Conservation (phyloP, 1,139 yeast genomes). For the Pneumocystis murina region DNA sequence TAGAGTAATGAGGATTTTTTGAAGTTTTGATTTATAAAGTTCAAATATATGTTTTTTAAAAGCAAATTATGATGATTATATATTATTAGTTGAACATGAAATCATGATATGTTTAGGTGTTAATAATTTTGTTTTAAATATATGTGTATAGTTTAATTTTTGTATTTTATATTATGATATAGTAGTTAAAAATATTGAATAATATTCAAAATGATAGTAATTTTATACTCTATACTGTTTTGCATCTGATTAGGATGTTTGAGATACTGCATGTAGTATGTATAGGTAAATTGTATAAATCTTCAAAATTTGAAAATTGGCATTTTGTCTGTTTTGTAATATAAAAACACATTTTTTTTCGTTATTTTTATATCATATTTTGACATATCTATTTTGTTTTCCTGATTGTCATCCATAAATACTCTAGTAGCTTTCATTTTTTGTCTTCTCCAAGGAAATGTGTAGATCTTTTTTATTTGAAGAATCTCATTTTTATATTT, state of each 20-base stretch:
- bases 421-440: conserved; percentile 3
- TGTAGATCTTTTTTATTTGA: background rate
- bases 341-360: background rate
- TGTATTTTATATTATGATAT: background rate
- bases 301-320: background rate
- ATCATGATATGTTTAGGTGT: background rate
- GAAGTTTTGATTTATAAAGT: background rate
- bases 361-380: background rate
- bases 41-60: background rate
- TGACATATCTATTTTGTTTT: background rate
- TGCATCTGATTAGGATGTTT: background rate
- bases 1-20: background rate
- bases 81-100: background rate
- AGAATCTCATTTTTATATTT: background rate
- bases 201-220: background rate
- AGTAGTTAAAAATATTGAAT: background rate
- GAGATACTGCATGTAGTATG: background rate
- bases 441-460: conserved; percentile 9
- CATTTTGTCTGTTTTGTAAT: background rate
- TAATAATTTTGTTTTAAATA: background rate
- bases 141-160: background rate
- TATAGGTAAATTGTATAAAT: background rate
- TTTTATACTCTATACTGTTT: background rate
- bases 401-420: conserved; percentile 7
- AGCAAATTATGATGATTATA: background rate